A percentile compares a stretch with the other conserved stretches of the same genome.
Conservation (phyloP, 2,329 filamentous ascomycete species). For the Pseudocercospora fijiensis region DNA sequence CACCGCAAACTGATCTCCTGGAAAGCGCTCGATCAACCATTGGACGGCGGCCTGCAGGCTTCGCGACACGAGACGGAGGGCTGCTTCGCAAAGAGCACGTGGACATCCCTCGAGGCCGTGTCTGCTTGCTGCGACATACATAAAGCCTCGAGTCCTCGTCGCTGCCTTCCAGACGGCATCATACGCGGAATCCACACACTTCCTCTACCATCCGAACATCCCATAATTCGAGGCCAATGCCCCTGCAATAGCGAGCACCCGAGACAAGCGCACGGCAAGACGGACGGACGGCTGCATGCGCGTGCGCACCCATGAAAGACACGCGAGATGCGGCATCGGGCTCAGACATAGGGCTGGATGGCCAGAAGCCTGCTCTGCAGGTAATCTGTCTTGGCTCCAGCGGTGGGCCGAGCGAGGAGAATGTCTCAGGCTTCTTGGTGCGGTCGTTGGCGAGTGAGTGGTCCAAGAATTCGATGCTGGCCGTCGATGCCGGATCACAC, state of each 20-base stretch:
- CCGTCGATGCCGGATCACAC: constrained; percentile 92
- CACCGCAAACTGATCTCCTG: background rate
- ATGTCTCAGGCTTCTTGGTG: constrained; percentile 84
- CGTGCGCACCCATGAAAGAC: constrained; percentile 44
- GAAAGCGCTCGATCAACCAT: background rate
- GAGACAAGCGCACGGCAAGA: constrained; percentile 22
- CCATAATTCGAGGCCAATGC: constrained; percentile 2
- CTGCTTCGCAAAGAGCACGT: constrained; percentile 13
- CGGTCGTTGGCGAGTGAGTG: constrained; percentile 76
- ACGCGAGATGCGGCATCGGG: constrained; percentile 36
- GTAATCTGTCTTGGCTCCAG: constrained; percentile 67
- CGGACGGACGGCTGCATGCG: constrained; percentile 25
- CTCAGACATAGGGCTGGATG: constrained; percentile 40
- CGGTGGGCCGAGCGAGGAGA: constrained; percentile 86
- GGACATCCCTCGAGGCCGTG: constrained; percentile 10
- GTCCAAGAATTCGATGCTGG: constrained; percentile 77
- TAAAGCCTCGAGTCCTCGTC: constrained; percentile 10
- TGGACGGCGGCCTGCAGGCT: background rate
- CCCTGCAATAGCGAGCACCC: constrained; percentile 7
- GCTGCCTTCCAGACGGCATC: constrained; percentile 6
- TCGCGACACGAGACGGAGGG: background rate
- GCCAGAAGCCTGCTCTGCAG: constrained; percentile 43
- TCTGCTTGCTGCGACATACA: constrained; percentile 11
- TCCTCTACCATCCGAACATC: background rate
- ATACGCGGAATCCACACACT: background rate